Conservation (phyloP, 371 early-diverging fungal species). For the Mortierella sp. region DNA sequence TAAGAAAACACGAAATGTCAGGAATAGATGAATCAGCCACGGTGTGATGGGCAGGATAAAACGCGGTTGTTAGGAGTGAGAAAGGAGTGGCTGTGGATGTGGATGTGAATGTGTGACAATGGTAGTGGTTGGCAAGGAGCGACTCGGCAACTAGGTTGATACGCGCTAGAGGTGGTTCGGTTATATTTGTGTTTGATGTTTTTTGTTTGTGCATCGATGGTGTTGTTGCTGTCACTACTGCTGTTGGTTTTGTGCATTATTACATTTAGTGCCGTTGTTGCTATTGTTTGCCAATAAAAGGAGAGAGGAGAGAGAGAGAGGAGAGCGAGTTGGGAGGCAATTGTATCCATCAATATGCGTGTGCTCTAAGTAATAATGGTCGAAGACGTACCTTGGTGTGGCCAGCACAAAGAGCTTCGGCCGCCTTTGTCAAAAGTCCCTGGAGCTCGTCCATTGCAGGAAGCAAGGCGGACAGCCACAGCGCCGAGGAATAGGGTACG, state of each 20-base stretch:
- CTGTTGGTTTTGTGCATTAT: neutral
- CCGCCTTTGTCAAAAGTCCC: constrained; percentile 43
- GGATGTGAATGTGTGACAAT: neutral
- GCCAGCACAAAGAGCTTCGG: constrained; percentile 44
- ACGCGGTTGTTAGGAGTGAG: neutral
- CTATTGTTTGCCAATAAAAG: neutral
- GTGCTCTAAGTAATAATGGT: too few species aligned
- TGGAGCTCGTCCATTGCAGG: constrained; percentile 53
- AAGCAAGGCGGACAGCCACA: constrained; percentile 16
- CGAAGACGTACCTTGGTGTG: constrained; percentile 45
- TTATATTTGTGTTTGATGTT: neutral
- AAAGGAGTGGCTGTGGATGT: neutral
- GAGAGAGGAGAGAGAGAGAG: neutral
- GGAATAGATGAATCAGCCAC: neutral
- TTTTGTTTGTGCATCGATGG: neutral
- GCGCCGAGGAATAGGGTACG: constrained; percentile 1
- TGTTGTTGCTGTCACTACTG: neutral
- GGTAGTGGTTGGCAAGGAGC: neutral
- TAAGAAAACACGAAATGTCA: neutral
- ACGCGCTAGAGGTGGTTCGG: too few species aligned
- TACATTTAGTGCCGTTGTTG: neutral
- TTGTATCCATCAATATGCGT: neutral
- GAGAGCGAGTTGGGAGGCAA: neutral
- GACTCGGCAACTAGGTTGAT: neutral
- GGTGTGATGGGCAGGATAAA: neutral